Base-by-base conservation (phyloP, 2,329 filamentous ascomycete species). In the Trichoderma sp. region DNA sequence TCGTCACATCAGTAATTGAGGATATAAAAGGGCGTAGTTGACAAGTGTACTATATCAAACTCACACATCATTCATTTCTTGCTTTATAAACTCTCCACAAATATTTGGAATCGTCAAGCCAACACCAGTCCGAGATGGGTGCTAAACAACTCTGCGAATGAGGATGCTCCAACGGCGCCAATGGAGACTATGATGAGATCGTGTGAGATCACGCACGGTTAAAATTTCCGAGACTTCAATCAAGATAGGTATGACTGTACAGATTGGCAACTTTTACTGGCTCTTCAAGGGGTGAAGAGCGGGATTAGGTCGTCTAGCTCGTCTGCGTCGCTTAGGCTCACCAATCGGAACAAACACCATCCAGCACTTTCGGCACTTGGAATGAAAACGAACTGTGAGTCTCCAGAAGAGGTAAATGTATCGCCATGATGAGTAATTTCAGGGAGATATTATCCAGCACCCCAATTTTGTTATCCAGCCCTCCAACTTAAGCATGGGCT, bases 21-120 rank as follows among this genome's bases (percentile, higher is more conserved):
- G 4, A 29, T 24, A 47, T 11, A 31, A 16, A 35, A 56, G 14
- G 53, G 53, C 53, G 53, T 19, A 11, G 7, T 29, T 33, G 7
- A 35, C 27, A 29, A 11, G 29, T 33, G 3, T 1, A 33, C 11
- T 29, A 35, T 4, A 14, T n/a, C 16, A 13, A n/a, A n/a, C 29
- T 11, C 19, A 11, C 29, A 10, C n/a, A 53, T 29, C 21, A 53
- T 53, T 29, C n/a, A 14, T 19, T 29, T 29, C 21, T 53, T 24
- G 24, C 5, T 14, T 24, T 53, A 43, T 40, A 6, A 29, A 29
- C 29, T 21, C 24, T 24, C 21, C 24, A 29, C 21, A 14, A 29
- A 21, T 29, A 52, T 62, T 62, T 62, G 59, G 59, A 62, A 62
- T 62, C 59, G 21, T 19, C 2, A 27, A 24, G 19, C 43, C 6